Evolutionary conservation across 2,329 filamentous ascomycete genomes (phyloP).

Genomic region (Fusarium buxicola): DNA sequence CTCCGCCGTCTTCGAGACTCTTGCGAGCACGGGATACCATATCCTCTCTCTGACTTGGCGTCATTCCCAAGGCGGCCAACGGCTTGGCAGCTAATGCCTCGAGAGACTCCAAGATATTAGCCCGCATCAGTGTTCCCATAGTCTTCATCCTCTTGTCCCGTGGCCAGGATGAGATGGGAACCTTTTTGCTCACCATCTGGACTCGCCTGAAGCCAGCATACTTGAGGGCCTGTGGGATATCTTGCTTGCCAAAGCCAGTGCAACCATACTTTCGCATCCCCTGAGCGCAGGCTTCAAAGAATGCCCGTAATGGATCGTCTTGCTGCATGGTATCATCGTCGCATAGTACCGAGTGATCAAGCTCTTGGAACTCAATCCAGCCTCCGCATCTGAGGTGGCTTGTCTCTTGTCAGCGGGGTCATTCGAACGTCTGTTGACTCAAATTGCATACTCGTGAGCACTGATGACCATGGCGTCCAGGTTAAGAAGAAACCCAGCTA

Average conservation of each 20-base stretch:
- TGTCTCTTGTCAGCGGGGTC: conserved; percentile 15
- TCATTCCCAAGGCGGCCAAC: conserved; percentile 53
- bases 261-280: conserved; percentile 54
- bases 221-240: conserved; percentile 52
- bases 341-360: conserved; percentile 55
- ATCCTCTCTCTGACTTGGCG: conserved; percentile 49
- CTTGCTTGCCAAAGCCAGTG: conserved; percentile 50
- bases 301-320: conserved; percentile 53
- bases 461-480: conserved; percentile 59
- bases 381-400: conserved; percentile 60
- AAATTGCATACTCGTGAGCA: conserved; percentile 49
- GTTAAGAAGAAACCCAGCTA: conserved; percentile 64
- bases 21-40: conserved; percentile 49
- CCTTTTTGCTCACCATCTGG: conserved; percentile 55
- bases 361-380: conserved; percentile 64
- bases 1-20: conserved; percentile 50
- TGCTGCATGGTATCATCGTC: conserved; percentile 59
- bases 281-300: conserved; percentile 48
- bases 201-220: conserved; percentile 59
- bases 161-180: conserved; percentile 61
- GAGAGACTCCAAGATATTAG: conserved; percentile 55
- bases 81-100: conserved; percentile 57
- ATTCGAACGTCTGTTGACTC: neutral
- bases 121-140: conserved; percentile 59
- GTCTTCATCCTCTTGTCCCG: conserved; percentile 54